These are phyloP conservation scores for Lippia alba DNA, from an alignment of 305 asterid species.

Conservation along the genomic window DNA sequence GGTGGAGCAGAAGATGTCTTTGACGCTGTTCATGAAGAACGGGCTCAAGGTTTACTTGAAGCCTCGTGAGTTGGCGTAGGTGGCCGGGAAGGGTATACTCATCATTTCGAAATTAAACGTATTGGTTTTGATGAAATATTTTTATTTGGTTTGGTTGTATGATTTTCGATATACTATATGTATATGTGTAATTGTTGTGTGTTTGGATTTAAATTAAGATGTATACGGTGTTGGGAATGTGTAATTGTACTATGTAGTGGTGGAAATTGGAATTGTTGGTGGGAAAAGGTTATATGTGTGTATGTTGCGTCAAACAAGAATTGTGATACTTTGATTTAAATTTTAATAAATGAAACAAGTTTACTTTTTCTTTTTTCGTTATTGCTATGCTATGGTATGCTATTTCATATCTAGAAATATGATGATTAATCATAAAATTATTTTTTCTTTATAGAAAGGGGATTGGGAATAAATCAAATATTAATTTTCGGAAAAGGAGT, in stretches of 20 bases:
- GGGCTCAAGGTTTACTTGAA: slow-evolving; percentile 70
- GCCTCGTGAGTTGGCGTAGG: slow-evolving; percentile 60
- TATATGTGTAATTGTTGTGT: not conserved
- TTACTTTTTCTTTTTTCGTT: too few species aligned
- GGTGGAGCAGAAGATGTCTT: slow-evolving; percentile 89
- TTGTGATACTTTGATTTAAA: not conserved
- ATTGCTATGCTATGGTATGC: too few species aligned
- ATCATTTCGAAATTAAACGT: slow-evolving; percentile 15
- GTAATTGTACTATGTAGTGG: not conserved
- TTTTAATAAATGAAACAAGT: not conserved
- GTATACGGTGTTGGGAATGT: not conserved
- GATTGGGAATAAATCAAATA: too few species aligned
- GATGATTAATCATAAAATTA: too few species aligned
- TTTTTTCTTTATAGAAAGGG: too few species aligned
- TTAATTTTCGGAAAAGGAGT: too few species aligned
- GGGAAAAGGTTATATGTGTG: too few species aligned
- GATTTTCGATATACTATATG: not conserved
- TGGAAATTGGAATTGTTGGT: not conserved
- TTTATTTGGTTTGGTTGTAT: slow-evolving; percentile 14
- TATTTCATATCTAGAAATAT: too few species aligned
- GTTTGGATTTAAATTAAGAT: not conserved
- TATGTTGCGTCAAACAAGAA: not conserved
- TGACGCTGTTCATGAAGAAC: slow-evolving; percentile 87
- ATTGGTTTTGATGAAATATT: not conserved
- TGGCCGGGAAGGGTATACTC: not conserved